phyloP scores from a whole-genome alignment of 805 yeast species.

The Pachysolen tannophilus region DNA sequence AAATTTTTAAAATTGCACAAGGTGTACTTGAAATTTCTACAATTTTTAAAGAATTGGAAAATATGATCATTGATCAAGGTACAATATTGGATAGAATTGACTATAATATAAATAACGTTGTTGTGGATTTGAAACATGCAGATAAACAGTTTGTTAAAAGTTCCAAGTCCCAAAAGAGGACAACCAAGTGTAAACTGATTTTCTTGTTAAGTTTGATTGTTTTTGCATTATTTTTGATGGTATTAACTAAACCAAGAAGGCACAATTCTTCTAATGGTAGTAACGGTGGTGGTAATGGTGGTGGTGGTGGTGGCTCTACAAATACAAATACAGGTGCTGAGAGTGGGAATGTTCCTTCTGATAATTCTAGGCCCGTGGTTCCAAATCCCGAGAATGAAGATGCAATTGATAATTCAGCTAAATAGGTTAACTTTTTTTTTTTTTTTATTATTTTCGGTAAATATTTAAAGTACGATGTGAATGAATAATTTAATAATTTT shows the following conservation, averaged over 20 bases:
- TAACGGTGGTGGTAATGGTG: constrained; percentile 14
- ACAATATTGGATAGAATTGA: constrained; percentile 90
- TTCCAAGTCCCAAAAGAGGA: constrained; percentile 72
- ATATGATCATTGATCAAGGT: constrained; percentile 91
- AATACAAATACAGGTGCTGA: constrained; percentile 10
- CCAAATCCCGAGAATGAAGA: not conserved
- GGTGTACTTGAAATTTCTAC: constrained; percentile 91
- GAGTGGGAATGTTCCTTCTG: no score
- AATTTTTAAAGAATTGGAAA: constrained; percentile 88
- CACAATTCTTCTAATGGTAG: constrained; percentile 16
- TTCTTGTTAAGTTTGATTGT: constrained; percentile 66
- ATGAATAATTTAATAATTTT: no score
- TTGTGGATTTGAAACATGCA: constrained; percentile 65
- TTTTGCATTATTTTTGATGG: constrained; percentile 58
- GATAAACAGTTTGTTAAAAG: constrained; percentile 74
- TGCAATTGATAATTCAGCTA: no score
- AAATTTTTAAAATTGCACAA: constrained; percentile 84
- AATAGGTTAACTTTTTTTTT: no score
- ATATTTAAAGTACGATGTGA: no score
- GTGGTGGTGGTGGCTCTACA: not conserved
- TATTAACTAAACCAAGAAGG: constrained; percentile 54
- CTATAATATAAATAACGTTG: constrained; percentile 80
- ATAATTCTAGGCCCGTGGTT: not conserved
- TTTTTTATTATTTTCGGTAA: no score
- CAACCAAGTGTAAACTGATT: constrained; percentile 86